These are phyloP conservation scores for Quercus rubra DNA, from an alignment of 306 rosid species.

Conservation along the genomic window DNA sequence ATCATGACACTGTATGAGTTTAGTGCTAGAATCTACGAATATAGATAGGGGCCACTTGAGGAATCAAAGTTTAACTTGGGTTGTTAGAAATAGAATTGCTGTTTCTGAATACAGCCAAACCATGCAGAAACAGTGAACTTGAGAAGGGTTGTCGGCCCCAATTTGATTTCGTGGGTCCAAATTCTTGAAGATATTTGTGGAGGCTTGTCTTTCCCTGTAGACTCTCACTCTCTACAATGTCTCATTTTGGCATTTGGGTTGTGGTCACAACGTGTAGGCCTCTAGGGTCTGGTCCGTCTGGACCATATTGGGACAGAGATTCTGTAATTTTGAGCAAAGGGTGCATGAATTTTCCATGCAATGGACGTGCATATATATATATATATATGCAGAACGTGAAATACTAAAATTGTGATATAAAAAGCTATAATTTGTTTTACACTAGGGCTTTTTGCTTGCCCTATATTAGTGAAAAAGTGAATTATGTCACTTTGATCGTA, in stretches of 20 bases:
- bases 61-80: background rate
- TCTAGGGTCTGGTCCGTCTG: background rate
- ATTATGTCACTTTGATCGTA: too few species aligned
- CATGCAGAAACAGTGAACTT: background rate
- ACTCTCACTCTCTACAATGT: background rate
- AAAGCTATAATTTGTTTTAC: too few species aligned
- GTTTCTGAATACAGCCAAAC: background rate
- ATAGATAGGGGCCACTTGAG: background rate
- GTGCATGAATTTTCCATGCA: background rate
- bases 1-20: constrained; percentile 12
- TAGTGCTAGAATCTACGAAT: background rate
- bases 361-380: background rate
- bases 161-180: constrained; percentile 26
- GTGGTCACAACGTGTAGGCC: background rate
- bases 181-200: background rate
- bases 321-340: background rate
- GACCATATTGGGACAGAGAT: background rate
- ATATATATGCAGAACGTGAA: too few species aligned
- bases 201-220: background rate
- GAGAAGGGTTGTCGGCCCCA: constrained; percentile 17
- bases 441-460: too few species aligned
- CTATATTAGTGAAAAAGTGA: too few species aligned
- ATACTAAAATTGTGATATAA: too few species aligned
- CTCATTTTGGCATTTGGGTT: background rate
- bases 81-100: background rate